Base-by-base conservation (phyloP, 768 basidiomycete genomes). In the Hericium erinaceus region DNA sequence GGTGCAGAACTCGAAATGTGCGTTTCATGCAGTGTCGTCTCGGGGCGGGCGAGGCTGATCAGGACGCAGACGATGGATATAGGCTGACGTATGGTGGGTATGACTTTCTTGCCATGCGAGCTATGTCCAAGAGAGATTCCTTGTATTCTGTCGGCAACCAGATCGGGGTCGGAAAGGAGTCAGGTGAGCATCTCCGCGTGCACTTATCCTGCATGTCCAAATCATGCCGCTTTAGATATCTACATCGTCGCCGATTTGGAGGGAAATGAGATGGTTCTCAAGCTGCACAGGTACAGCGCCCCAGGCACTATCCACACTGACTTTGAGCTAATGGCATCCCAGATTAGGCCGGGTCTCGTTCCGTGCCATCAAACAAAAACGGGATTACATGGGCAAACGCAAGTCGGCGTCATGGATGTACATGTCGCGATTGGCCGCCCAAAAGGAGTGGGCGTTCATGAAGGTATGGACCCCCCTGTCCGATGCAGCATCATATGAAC, bases 391-490 rank as follows among this genome's bases (percentile, higher is more conserved):
- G 56, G 92, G 95, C 22, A 95, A 94, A 70, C 82, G 97, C 44
- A 93, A 93, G 71, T 91, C 88, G 16, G 95, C 97, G 0, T 92
- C 92, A 16, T 99, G 97, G 97, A 97, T 98, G 94, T 98, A 98
- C 73, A 92, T 99, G 91, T 95, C 92, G 20, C 82, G 97, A 20
- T 73, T 99, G 49, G 88, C 95, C 16, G 97, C 97, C 9, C 88
- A 95, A 74, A 98, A 98, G 68, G 97, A 99, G 69, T 99, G 86
- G 82, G 92, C 92, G 1, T 99, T 98, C 70, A 95, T 99, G 92
- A 98, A 97, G 79, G 95, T 92, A 56, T 46, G 73, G 55, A 13
- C 24, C 7, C 16, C 4, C 20, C 46, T 40, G 6, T 22, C 37
- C 37, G 49, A 22, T 11, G 15, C 4, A 20, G 20, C 15, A 28